Evolutionary conservation across 352 stramenopile species (phyloP), one percentile per base, ranked within the genome.

Genomic region (Globisporangium alternatum): DNA sequence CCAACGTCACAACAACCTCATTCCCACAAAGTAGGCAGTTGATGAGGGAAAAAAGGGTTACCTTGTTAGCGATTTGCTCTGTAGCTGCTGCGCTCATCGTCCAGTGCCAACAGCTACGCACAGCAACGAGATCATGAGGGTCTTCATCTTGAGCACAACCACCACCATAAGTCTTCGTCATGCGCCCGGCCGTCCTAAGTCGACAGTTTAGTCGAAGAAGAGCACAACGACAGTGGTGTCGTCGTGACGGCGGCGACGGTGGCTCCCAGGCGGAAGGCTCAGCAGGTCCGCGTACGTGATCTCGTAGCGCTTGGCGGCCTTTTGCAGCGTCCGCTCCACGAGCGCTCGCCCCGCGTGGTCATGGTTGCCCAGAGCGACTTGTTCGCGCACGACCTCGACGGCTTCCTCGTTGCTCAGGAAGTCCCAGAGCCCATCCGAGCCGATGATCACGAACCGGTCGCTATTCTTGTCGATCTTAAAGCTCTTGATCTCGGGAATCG

Each of bases 361-460:
- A 55, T 89, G 78, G 28, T 92, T 87, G 33, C 86, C 83, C 12
- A 78, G 72, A 0, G 70, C 72, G 13, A 72, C 63, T 45, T 93
- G 76, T 39, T 79, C 73, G 28, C 80, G 80, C 17, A 98, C 95
- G n/a, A 98, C 80, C 41, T 97, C 87, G 1, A 98, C 89, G 17
- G 91, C 96, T 45, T 99, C 97, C 72, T 98, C 85, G 71, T 98
- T 98, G 65, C 70, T 90, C 48, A 99, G 79, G 51, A 98, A 97
- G 77, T 99, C 97, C 97, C 97, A 99, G n/a, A 99, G 74, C 13
- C 97, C 97, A 77, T 99, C 97, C 68, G 96, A 99, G 28, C 83
- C 72, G 44, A 99, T 91, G 55, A 99, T 90, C 55, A 99, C 72
- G 75, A 99, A 99, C 79, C 98, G 89, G 72, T 99, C 97, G 54